Evolutionary conservation across 1,139 yeast species (phyloP).

Genomic region (Ogataea hybrid): DNA sequence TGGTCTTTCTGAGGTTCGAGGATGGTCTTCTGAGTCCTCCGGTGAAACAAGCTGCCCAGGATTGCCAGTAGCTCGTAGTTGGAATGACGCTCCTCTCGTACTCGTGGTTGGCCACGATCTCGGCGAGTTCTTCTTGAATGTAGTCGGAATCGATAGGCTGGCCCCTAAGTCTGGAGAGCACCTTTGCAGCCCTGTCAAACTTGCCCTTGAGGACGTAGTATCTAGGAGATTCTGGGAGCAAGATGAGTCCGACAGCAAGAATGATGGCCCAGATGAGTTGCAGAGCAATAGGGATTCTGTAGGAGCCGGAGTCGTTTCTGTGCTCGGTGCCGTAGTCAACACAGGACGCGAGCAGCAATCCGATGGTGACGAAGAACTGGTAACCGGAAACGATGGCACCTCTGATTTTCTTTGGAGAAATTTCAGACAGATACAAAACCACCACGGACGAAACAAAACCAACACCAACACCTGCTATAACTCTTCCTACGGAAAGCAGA

Average conservation of each 20-base stretch:
- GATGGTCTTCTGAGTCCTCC: constrained; percentile 34
- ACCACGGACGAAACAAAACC: constrained; percentile 65
- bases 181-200: constrained; percentile 44
- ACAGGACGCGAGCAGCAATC: constrained; percentile 66
- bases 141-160: constrained; percentile 40
- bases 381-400: constrained; percentile 69
- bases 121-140: constrained; percentile 41
- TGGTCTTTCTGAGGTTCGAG: constrained; percentile 37
- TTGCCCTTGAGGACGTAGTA: constrained; percentile 49
- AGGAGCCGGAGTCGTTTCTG: constrained; percentile 51
- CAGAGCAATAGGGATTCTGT: constrained; percentile 60
- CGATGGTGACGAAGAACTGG: constrained; percentile 68
- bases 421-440: constrained; percentile 70
- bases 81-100: constrained; percentile 37
- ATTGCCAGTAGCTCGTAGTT: constrained; percentile 25
- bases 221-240: constrained; percentile 72
- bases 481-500: constrained; percentile 56
- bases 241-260: constrained; percentile 51
- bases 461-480: constrained; percentile 65
- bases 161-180: constrained; percentile 44
- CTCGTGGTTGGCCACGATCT: constrained; percentile 42
- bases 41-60: constrained; percentile 35
- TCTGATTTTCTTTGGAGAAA: constrained; percentile 66
- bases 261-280: constrained; percentile 50
- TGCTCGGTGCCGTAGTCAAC: constrained; percentile 62